A percentile compares a stretch with the other conserved stretches of the same genome.
phyloP scores from a whole-genome alignment of 2,329 filamentous ascomycete genomes.

The Fusarium sp. region DNA sequence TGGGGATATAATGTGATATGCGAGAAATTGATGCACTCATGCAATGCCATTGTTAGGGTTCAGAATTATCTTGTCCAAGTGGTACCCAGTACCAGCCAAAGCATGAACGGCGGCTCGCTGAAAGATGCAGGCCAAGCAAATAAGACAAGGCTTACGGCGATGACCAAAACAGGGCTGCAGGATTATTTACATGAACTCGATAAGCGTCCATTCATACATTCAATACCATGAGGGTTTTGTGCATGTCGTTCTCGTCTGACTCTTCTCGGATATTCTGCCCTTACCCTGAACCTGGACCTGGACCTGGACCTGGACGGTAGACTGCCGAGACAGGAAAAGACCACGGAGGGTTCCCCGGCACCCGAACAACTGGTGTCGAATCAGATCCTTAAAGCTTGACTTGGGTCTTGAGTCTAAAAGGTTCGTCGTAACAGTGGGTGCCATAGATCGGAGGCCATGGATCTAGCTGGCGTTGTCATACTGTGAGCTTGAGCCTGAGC shows the following conservation, averaged over 20 bases:
- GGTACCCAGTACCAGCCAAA: background rate
- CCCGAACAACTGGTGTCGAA: constrained; percentile 35
- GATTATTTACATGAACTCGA: constrained; percentile 1
- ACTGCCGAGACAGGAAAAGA: constrained; percentile 23
- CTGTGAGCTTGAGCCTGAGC: background rate
- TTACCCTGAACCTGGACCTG: constrained; percentile 25
- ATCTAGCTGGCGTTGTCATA: background rate
- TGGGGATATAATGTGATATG: background rate
- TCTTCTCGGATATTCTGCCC: background rate
- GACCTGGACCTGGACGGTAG: background rate
- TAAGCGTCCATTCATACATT: background rate
- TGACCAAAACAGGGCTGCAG: constrained; percentile 22
- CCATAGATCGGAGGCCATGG: background rate
- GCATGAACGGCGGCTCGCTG: background rate
- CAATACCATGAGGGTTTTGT: background rate
- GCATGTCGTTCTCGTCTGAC: background rate
- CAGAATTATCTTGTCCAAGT: background rate
- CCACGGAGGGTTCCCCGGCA: constrained; percentile 38
- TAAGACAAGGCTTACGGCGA: constrained; percentile 4
- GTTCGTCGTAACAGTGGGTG: background rate
- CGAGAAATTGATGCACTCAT: background rate
- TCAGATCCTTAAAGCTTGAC: constrained; percentile 24
- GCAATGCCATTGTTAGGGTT: background rate
- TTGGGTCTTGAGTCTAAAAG: constrained; percentile 1
- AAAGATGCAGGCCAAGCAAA: constrained; percentile 1